Evolutionary conservation across 2,329 filamentous ascomycete species (phyloP), one percentile per base, ranked within the genome.

Genomic region (Mariannaea sp.): DNA sequence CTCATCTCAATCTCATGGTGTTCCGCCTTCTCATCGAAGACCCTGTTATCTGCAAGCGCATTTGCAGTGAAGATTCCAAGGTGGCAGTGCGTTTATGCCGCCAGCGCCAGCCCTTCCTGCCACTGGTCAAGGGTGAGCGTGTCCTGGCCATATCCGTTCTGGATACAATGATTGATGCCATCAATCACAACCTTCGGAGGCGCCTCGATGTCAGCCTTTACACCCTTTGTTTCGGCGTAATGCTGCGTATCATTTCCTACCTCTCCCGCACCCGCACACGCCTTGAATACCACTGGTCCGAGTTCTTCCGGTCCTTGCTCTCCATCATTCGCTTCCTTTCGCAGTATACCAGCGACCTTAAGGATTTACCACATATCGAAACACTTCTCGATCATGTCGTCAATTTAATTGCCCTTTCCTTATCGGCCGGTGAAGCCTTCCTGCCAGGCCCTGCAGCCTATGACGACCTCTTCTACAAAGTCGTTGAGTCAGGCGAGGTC

Each of bases 401-500:
- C 45, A 92, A 94, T 66, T 77, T 97, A 5, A 79, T 97, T 32
- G 90, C 90, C 1, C 81, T 97, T 32, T 89, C 90, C 2, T 79
- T 99, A 7, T 94, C 90, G 2, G 84, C 86, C 2, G 94, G 94
- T 6, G 94, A 97, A 70, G 86, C 89, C 2, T 97, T 99, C 73
- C 80, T 99, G 7, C 94, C 93, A 0, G 90, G 89, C 24, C 87
- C 92, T 1, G 83, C 89, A 14, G 87, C 90, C 2, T 97, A 97
- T 71, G 94, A 99, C 65, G 94, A 99, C 67, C 80, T 99, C 0
- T 97, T 99, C 75, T 99, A 99, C 82, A 99, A 99, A 74, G 83
- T 97, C 2, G 92, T 97, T 20, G 94, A 99, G 73, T 89, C 88
- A 2, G 91, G 92, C 9, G 90, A 96, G 42, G 82, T 90, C 10